These are phyloP conservation scores for Pythium dissotocum DNA, from an alignment of 352 stramenopile species.

Conservation along the genomic window DNA sequence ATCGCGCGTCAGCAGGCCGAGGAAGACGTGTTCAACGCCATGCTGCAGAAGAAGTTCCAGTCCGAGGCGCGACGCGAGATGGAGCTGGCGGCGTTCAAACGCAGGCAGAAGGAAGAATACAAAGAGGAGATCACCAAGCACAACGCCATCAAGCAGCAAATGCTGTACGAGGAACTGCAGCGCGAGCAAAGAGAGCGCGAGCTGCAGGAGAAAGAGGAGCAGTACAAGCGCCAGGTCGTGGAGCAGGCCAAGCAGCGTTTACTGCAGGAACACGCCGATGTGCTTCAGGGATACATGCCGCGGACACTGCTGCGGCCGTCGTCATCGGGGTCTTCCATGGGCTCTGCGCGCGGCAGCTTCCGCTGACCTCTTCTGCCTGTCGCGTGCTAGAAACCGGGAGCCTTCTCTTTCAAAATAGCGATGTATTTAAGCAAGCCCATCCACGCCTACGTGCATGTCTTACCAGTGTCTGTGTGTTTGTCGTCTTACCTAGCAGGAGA, in stretches of 20 bases:
- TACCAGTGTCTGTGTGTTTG: constrained; percentile 2
- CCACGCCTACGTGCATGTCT: neutral
- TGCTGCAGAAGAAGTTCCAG: constrained; percentile 60
- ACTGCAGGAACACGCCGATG: constrained; percentile 80
- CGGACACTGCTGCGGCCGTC: constrained; percentile 30
- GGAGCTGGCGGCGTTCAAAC: constrained; percentile 59
- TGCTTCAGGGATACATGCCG: constrained; percentile 83
- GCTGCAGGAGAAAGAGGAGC: constrained; percentile 65
- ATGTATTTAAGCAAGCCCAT: constrained; percentile 24
- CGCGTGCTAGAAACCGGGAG: neutral
- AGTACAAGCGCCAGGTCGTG: constrained; percentile 82
- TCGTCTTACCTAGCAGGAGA: neutral
- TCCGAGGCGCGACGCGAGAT: constrained; percentile 66
- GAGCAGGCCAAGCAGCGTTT: constrained; percentile 85
- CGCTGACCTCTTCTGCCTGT: constrained; percentile 4
- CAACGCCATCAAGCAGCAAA: constrained; percentile 64
- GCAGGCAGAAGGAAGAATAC: constrained; percentile 68
- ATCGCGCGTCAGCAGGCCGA: constrained; percentile 56
- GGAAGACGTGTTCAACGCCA: constrained; percentile 71
- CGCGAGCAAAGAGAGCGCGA: constrained; percentile 72
- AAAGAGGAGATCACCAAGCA: constrained; percentile 57
- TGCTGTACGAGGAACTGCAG: constrained; percentile 78
- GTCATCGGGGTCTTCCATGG: constrained; percentile 14
- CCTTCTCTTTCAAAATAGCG: constrained; percentile 9
- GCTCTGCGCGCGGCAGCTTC: constrained; percentile 12